Evolutionary conservation across 2,329 filamentous ascomycete species (phyloP), one percentile per base, ranked within the genome.

Genomic region (Fonsecaea pedrosoi): DNA sequence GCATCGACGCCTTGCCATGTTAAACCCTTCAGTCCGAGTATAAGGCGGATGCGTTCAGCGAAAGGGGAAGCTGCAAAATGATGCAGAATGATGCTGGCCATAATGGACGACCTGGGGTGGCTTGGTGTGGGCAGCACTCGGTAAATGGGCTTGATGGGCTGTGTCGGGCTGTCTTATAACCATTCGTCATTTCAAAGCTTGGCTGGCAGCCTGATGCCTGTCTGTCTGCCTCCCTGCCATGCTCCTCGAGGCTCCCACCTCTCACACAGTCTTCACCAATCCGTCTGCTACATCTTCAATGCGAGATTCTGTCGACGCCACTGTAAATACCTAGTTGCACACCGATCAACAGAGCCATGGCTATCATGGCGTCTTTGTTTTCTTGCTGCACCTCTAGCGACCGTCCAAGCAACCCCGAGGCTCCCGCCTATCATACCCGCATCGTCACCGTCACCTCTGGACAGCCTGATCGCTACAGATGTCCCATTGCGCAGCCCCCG

Each of bases 381-480:
- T 37, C 42, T 8, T 69, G 64, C 59, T 67, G 67, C 38, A 30
- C 53, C 18, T 65, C 64, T 10, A 54, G 62, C n/a, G 58, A 64
- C 58, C 42, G 58, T 7, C 32, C 60, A 55, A 60, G 60, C 58
- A 64, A 67, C 37, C 59, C 48, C 13, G 65, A 70, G 10, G 64
- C 61, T 13, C 64, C 70, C 42, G 48, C 65, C 50, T 64, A 66
- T 9, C 68, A 67, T 57, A 61, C 68, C 32, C 70, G 70, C 54
- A 62, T 71, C 21, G 59, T 67, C 37, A 54, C 68, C 35, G 60
- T 69, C 53, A 65, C 61, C 30, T 25, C 56, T 37, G 15, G 18
- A 13, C n/a, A 55, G 15, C 21, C 50, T 2, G 12, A 10, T 4
- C 42, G 40, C 35, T 32, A 57, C 55, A 53, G 57, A 35, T 40